phyloP scores from a whole-genome alignment of 129 eudicot genomes.

The Pulicaria dysenterica region DNA sequence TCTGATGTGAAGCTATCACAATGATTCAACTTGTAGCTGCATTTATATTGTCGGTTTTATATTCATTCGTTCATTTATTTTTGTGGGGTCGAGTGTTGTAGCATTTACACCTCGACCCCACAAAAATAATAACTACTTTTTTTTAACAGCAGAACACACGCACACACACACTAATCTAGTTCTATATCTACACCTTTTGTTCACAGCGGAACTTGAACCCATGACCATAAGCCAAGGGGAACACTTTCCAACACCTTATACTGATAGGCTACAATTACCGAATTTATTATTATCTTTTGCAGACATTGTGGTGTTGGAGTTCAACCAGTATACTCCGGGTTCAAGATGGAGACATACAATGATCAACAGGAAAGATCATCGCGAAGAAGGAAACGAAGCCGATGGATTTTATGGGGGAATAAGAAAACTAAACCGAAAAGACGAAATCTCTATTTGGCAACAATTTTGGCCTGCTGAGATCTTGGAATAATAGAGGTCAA shows the following conservation, averaged over 20 bases:
- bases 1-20: conserved; percentile 40
- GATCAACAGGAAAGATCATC: conserved; percentile 58
- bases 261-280: no score
- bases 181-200: no score
- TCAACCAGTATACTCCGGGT: conserved; percentile 73
- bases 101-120: background rate
- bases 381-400: conserved; percentile 75
- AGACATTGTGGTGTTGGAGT: conserved; percentile 68
- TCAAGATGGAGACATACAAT: conserved; percentile 73
- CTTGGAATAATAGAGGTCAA: conserved; percentile 48
- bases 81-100: conserved; percentile 13
- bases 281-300: background rate
- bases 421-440: conserved; percentile 41
- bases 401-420: conserved; percentile 88
- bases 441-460: conserved; percentile 61
- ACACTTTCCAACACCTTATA: no score
- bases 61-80: conserved; percentile 5
- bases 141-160: no score
- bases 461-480: conserved; percentile 64
- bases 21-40: conserved; percentile 25
- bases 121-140: no score
- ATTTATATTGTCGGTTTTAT: conserved; percentile 24
- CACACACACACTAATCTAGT: no score
- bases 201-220: no score
- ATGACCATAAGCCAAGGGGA: no score